Evolutionary conservation across 2,329 filamentous ascomycete genomes (phyloP).

Genomic region (Aspergillus pseudoterreus): DNA sequence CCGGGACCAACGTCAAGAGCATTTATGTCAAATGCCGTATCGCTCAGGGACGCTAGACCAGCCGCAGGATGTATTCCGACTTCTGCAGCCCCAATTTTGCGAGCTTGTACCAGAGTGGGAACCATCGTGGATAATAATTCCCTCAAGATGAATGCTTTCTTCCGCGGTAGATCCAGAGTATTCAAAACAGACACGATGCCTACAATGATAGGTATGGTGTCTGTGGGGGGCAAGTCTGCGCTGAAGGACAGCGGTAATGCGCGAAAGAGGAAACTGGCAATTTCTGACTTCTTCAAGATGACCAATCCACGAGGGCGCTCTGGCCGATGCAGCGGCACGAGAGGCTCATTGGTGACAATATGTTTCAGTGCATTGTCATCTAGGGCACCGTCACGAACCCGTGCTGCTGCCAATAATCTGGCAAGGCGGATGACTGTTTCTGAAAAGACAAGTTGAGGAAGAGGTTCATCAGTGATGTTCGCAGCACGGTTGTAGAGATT

Average conservation of each 20-base stretch:
- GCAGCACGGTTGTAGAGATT: constrained; percentile 53
- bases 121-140: constrained; percentile 82
- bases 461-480: constrained; percentile 50
- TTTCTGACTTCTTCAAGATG: constrained; percentile 58
- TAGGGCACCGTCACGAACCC: constrained; percentile 49
- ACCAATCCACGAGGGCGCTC: constrained; percentile 34
- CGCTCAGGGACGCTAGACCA: constrained; percentile 69
- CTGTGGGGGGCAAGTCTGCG: constrained; percentile 65
- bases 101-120: constrained; percentile 79
- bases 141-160: constrained; percentile 85
- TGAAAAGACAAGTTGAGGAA: constrained; percentile 53
- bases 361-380: constrained; percentile 53
- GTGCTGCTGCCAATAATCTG: constrained; percentile 50
- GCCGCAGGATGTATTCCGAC: constrained; percentile 93
- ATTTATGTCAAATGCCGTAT: constrained; percentile 45
- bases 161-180: constrained; percentile 73
- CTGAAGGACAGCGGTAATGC: constrained; percentile 63
- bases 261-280: constrained; percentile 62
- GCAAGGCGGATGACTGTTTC: constrained; percentile 56
- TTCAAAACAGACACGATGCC: constrained; percentile 86
- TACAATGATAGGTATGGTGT: constrained; percentile 74
- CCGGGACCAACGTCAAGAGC: constrained; percentile 39
- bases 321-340: constrained; percentile 30
- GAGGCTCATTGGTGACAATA: constrained; percentile 53
- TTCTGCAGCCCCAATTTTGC: constrained; percentile 91